Conservation (phyloP, 768 basidiomycete species). For the Amanita phalloides region DNA sequence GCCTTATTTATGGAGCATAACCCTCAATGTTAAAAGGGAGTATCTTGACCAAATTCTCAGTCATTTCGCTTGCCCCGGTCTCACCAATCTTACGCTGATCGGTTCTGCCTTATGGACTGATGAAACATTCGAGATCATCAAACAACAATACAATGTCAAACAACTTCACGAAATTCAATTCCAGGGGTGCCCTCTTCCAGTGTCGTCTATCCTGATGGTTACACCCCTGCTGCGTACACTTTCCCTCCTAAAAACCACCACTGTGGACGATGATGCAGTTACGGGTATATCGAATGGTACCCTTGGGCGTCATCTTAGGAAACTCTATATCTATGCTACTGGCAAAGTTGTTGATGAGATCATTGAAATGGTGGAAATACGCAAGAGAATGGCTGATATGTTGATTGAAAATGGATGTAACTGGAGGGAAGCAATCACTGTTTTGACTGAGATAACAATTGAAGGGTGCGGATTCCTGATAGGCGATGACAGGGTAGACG, state of each 20-base stretch:
- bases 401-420: not conserved
- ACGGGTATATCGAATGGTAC: not conserved
- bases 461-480: no score
- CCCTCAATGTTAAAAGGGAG: fast-evolving
- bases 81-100: not conserved
- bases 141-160: not conserved
- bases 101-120: not conserved
- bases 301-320: not conserved
- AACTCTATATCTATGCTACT: not conserved
- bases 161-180: not conserved
- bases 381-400: not conserved
- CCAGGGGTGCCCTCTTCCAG: not conserved
- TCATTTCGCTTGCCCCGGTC: not conserved
- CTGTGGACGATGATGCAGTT: not conserved
- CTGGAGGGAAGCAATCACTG: not conserved
- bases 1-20: not conserved
- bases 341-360: not conserved
- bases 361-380: not conserved
- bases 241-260: not conserved
- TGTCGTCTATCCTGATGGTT: not conserved
- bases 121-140: not conserved
- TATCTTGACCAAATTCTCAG: not conserved
- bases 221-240: not conserved
- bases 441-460: not conserved
- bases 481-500: no score